A percentile compares a stretch with the other conserved stretches of the same genome.
These are phyloP conservation scores for Vachellia collinsii DNA, from an alignment of 306 rosid genomes.

Conservation along the genomic window DNA sequence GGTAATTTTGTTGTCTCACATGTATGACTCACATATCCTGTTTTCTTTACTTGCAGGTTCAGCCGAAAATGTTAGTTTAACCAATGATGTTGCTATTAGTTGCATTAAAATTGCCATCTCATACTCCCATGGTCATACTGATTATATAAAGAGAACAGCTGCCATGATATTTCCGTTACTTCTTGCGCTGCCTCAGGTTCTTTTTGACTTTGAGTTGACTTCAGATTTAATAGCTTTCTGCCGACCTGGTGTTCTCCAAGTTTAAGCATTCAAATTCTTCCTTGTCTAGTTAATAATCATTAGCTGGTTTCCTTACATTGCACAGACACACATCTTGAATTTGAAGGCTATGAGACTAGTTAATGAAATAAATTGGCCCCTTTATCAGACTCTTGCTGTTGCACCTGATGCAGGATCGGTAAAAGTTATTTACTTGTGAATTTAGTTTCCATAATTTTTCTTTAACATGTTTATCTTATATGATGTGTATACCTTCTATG, in stretches of 20 bases:
- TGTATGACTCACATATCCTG: neutral
- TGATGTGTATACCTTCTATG: neutral
- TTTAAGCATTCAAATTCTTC: slow-evolving; percentile 10
- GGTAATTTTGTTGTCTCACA: neutral
- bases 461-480: neutral
- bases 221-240: slow-evolving; percentile 19
- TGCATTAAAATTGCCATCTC: slow-evolving; percentile 64
- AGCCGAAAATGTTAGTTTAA: slow-evolving; percentile 55
- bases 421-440: slow-evolving; percentile 27
- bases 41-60: slow-evolving; percentile 57
- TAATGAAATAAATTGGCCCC: slow-evolving; percentile 72
- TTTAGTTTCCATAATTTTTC: slow-evolving; percentile 18
- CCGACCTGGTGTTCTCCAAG: neutral
- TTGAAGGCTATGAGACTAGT: slow-evolving; percentile 67
- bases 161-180: slow-evolving; percentile 78
- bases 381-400: slow-evolving; percentile 59
- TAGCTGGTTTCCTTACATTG: slow-evolving; percentile 24
- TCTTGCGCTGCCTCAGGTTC: slow-evolving; percentile 77
- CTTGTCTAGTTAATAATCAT: slow-evolving; percentile 29
- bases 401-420: slow-evolving; percentile 54
- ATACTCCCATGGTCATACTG: slow-evolving; percentile 38
- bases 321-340: slow-evolving; percentile 74
- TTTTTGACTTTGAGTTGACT: slow-evolving; percentile 25
- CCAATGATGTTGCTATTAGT: slow-evolving; percentile 58
- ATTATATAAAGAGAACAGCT: slow-evolving; percentile 50